A percentile compares a stretch with the other conserved stretches of the same genome.
phyloP scores from a whole-genome alignment of 2,329 filamentous ascomycete genomes.

The Rhynchosporium graminicola region DNA sequence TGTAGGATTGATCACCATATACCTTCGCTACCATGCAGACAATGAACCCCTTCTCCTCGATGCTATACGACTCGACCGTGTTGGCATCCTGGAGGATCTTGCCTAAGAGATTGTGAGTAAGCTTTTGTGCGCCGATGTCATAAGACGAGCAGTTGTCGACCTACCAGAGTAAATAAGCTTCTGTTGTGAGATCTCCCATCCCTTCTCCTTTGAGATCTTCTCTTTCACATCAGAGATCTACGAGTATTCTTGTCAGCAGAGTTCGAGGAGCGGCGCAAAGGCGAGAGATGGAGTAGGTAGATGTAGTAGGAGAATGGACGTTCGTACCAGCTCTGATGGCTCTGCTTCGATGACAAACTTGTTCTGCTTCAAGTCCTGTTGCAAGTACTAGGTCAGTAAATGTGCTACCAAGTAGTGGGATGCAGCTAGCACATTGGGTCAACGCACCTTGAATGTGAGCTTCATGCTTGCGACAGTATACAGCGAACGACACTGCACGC shows the following conservation, averaged over 20 bases:
- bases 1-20: constrained; percentile 34
- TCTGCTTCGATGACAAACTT: constrained; percentile 97
- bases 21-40: constrained; percentile 99
- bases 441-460: constrained; percentile 68
- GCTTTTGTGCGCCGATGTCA: constrained; percentile 10
- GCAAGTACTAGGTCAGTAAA: constrained; percentile 28
- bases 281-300: background rate
- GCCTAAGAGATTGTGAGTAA: constrained; percentile 56
- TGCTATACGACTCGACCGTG: constrained; percentile 94
- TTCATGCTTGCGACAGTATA: constrained; percentile 56
- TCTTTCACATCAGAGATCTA: constrained; percentile 90
- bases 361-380: constrained; percentile 94
- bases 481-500: constrained; percentile 21
- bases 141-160: constrained; percentile 15
- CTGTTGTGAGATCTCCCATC: constrained; percentile 86
- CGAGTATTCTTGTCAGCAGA: constrained; percentile 19
- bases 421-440: constrained; percentile 18
- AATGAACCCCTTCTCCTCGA: constrained; percentile 99
- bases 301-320: constrained; percentile 3
- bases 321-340: constrained; percentile 81
- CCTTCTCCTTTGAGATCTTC: constrained; percentile 89
- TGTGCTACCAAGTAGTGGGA: constrained; percentile 33
- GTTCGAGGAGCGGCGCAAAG: background rate
- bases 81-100: constrained; percentile 99
- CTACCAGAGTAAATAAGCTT: constrained; percentile 98